These are phyloP conservation scores for Xylaria sp. DNA, from an alignment of 2,329 filamentous ascomycete genomes.

Conservation along the genomic window DNA sequence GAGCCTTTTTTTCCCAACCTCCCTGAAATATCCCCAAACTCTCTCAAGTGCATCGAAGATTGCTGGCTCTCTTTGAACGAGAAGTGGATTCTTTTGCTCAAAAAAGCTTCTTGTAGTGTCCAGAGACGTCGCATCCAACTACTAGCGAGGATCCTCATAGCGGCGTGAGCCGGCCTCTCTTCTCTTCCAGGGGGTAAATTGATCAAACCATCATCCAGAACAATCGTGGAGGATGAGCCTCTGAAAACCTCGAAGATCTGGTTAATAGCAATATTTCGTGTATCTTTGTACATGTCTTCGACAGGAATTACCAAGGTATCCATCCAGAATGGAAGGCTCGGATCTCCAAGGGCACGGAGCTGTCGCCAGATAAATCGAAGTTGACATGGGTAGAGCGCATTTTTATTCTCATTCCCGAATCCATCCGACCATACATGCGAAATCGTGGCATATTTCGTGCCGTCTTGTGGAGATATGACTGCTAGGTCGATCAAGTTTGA, in stretches of 20 bases:
- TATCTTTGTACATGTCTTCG: too few relatives aligned
- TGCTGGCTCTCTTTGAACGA: background rate
- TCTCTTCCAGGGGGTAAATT: background rate
- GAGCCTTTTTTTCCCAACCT: background rate
- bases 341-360: background rate
- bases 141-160: conserved; percentile 6
- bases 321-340: conserved; percentile 2
- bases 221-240: background rate
- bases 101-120: conserved; percentile 20
- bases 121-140: conserved; percentile 19
- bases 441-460: background rate
- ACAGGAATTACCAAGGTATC: conserved; percentile 12
- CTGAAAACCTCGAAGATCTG: conserved; percentile 7
- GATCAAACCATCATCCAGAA: background rate
- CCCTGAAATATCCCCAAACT: background rate
- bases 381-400: conserved; percentile 8
- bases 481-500: background rate
- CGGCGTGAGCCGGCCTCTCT: background rate
- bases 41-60: background rate
- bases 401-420: conserved; percentile 4
- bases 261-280: background rate
- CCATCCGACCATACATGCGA: conserved; percentile 23
- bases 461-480: background rate
- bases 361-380: conserved; percentile 4
- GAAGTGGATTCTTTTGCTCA: conserved; percentile 10